A percentile compares a stretch with the other conserved stretches of the same genome.
Evolutionary conservation across 2,329 filamentous ascomycete genomes (phyloP).

Genomic region (Dactylellina parvicollis): DNA sequence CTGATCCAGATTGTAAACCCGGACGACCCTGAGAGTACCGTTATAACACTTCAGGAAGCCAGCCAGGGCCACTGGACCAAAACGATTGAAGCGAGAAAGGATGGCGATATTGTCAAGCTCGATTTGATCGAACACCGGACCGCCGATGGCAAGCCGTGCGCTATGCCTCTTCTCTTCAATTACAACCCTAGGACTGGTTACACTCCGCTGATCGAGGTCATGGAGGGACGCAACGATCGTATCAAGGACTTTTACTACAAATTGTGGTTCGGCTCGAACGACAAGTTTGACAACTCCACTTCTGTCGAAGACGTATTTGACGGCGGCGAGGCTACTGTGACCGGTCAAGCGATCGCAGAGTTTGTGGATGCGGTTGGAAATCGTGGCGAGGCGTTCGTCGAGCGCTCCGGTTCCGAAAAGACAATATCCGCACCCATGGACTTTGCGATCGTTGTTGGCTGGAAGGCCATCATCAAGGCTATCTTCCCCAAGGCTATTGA

Average conservation of each 20-base stretch:
- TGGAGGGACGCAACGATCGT: conserved; percentile 93
- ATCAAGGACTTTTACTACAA: conserved; percentile 99
- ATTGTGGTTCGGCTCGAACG: conserved; percentile 88
- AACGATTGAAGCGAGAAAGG: conserved; percentile 84
- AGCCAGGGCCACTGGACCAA: conserved; percentile 63
- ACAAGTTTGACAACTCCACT: conserved; percentile 82
- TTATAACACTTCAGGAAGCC: conserved; percentile 87
- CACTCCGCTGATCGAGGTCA: conserved; percentile 96
- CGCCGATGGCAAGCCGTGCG: conserved; percentile 81
- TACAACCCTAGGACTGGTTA: conserved; percentile 97
- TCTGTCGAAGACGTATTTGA: conserved; percentile 88
- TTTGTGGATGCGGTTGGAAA: conserved; percentile 99
- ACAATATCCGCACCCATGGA: conserved; percentile 97
- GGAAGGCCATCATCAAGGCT: conserved; percentile 99
- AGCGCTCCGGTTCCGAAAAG: conserved; percentile 80
- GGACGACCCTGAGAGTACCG: conserved; percentile 81
- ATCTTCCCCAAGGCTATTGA: conserved; percentile 98
- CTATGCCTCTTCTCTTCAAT: conserved; percentile 84
- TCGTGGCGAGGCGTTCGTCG: conserved; percentile 95
- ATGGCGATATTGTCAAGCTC: conserved; percentile 81
- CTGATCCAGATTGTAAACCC: conserved; percentile 87
- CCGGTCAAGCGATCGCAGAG: conserved; percentile 92
- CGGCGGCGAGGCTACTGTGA: conserved; percentile 86
- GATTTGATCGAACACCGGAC: conserved; percentile 94
- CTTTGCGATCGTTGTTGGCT: conserved; percentile 96